Percentiles rank a stretch among this genome's conserved stretches.
Evolutionary conservation across 1,139 yeast genomes (phyloP).

Genomic region (Eremothecium coryli): DNA sequence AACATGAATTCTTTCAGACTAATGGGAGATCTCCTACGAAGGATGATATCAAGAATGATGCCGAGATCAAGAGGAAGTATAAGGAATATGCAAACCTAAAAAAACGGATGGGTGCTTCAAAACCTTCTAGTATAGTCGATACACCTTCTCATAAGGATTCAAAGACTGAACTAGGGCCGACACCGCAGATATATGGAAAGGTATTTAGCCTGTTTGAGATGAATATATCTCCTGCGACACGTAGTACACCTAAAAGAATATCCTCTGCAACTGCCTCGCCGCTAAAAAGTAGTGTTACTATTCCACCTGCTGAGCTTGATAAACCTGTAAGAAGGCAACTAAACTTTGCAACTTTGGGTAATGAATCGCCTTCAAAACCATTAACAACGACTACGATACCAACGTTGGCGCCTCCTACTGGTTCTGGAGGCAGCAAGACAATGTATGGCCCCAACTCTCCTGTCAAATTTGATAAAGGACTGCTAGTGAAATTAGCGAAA

Average conservation of each 20-base stretch:
- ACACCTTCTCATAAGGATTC: constrained; percentile 2
- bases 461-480: constrained; percentile 16
- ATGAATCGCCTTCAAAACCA: constrained; percentile 15
- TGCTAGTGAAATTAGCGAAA: constrained; percentile 7
- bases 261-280: constrained; percentile 1
- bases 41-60: constrained; percentile 22
- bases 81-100: constrained; percentile 25
- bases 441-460: constrained; percentile 30
- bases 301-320: background rate
- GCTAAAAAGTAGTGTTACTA: background rate
- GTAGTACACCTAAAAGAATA: background rate
- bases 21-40: constrained; percentile 24
- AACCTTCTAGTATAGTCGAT: background rate
- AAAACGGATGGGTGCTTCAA: constrained; percentile 9
- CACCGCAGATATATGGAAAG: constrained; percentile 31
- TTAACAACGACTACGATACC: background rate
- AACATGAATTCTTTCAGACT: constrained; percentile 21
- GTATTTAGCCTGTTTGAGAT: constrained; percentile 29
- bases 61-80: constrained; percentile 23
- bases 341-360: constrained; percentile 13
- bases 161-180: constrained; percentile 26
- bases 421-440: background rate
- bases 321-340: constrained; percentile 13
- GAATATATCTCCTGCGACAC: constrained; percentile 25
- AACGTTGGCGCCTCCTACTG: constrained; percentile 2